A percentile compares a stretch with the other conserved stretches of the same genome.
Conservation (phyloP, 495 filamentous ascomycete species). For the Pyrenopolyporus hunteri region DNA sequence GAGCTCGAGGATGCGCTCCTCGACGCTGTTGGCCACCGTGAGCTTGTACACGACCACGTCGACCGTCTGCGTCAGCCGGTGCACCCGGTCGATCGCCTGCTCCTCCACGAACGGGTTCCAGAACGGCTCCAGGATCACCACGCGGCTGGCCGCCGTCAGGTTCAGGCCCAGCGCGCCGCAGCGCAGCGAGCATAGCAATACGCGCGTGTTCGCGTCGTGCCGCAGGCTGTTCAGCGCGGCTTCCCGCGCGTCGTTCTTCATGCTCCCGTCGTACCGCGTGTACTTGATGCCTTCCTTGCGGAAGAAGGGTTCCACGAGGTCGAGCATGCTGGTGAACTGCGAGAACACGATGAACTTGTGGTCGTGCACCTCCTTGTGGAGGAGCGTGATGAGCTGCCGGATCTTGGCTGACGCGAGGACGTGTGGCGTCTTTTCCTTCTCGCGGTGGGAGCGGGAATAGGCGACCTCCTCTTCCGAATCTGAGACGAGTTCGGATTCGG, state of each 20-base stretch:
- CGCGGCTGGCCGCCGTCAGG: conserved; percentile 88
- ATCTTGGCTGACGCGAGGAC: conserved; percentile 87
- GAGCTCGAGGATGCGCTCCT: conserved; percentile 88
- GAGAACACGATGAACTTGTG: conserved; percentile 99
- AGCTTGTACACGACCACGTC: conserved; percentile 95
- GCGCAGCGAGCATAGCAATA: conserved; percentile 90
- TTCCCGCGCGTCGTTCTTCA: conserved; percentile 93
- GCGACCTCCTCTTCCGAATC: conserved; percentile 52
- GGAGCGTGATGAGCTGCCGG: conserved; percentile 77
- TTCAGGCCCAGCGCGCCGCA: conserved; percentile 94
- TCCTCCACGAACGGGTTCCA: conserved; percentile 99
- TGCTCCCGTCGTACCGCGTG: conserved; percentile 92
- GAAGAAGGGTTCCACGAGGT: conserved; percentile 94
- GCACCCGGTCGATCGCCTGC: conserved; percentile 97
- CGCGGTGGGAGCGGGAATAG: conserved; percentile 12
- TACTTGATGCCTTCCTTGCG: conserved; percentile 71
- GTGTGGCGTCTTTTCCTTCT: conserved; percentile 45
- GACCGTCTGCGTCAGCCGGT: conserved; percentile 90
- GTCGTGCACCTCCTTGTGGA: conserved; percentile 72
- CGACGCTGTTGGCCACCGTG: conserved; percentile 82
- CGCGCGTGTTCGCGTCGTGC: conserved; percentile 70
- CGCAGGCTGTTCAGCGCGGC: conserved; percentile 74
- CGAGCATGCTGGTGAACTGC: conserved; percentile 80
- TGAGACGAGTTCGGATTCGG: conserved; percentile 49
- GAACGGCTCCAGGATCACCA: conserved; percentile 95